Conservation (phyloP, 805 yeast genomes). For the Starmerella potacharoeniae region DNA sequence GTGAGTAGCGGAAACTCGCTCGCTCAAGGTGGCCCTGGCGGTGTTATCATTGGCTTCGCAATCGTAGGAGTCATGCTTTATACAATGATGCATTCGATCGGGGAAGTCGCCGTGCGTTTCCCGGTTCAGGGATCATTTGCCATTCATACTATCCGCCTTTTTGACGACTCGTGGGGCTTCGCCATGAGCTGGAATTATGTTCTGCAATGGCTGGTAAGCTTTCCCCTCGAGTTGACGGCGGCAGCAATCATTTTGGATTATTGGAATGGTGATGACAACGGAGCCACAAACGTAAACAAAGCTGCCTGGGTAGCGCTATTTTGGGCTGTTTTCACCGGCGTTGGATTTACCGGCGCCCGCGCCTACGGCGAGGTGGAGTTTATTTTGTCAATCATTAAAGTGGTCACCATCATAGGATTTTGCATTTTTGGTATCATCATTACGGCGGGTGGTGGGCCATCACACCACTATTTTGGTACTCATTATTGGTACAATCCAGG, state of each 20-base stretch:
- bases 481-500: conserved; percentile 56
- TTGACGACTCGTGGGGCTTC: conserved; percentile 54
- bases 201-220: conserved; percentile 46
- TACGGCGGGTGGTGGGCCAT: conserved; percentile 51
- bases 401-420: conserved; percentile 45
- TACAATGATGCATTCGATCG: conserved; percentile 49
- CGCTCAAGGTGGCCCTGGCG: conserved; percentile 39
- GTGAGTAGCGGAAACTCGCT: conserved; percentile 40
- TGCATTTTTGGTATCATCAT: conserved; percentile 45
- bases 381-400: conserved; percentile 42
- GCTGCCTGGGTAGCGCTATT: conserved; percentile 46
- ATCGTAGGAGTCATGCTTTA: conserved; percentile 46
- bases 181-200: conserved; percentile 60
- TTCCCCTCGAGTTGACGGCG: conserved; percentile 54
- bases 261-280: conserved; percentile 44
- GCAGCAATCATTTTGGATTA: conserved; percentile 43
- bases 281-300: conserved; percentile 45
- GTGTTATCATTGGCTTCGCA: conserved; percentile 38
- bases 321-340: conserved; percentile 36
- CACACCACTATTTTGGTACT: conserved; percentile 44
- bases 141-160: conserved; percentile 43
- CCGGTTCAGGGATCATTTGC: conserved; percentile 51
- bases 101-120: conserved; percentile 55
- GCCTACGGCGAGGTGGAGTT: conserved; percentile 56
- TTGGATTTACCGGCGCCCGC: conserved; percentile 41